Evolutionary conservation across 2,329 filamentous ascomycete species (phyloP), one percentile per base, ranked within the genome.

Genomic region (Sclerotinia borealis): DNA sequence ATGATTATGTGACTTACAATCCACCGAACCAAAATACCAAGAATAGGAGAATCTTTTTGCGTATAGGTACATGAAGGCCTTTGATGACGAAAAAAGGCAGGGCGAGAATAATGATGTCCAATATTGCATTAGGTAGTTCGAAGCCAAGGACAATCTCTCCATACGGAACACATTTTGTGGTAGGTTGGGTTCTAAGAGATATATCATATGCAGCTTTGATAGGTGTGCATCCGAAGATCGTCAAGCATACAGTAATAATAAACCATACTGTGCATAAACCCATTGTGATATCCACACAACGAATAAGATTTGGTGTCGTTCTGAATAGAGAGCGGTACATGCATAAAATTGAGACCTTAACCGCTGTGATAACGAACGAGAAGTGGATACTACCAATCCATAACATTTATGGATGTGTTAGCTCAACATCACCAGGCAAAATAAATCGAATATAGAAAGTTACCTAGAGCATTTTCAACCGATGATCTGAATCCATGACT

Each of bases 261-360:
- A 43, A 41, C 60, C 60, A 63, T 19, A 41, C 25, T 39, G 19
- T 49, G 43, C 60, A 58, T 31, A 63, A 37, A 25, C 17, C 41
- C 34, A 49, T 49, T 49, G 45, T 22, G 15, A 31, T 25, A 39
- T 39, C n/a, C 27, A 58, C 34, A 27, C 8, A 48, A 27, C 60
- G 43, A 63, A 39, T 63, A 19, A 56, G 47, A 29, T 47, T 45
- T 58, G 47, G 25, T 3, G n/a, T 43, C 4, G 29, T 58, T 25
- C 6, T 41, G 43, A 63, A 63, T n/a, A 63, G 13, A 25, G 60
- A 63, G 34, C 34, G 60, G 27, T 63, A 63, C 47, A 58, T 39
- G 41, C 51, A 58, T 49, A 63, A 31, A 25, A 63, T 58, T 11
- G 60, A 63, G 31, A 63, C 45, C n/a, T 63, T 63, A 15, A 63